Percentiles rank a stretch among this genome's conserved stretches.
These are phyloP conservation scores for Plasmodium berghei DNA, from an alignment of 169 alveolate genomes.

Conservation along the genomic window DNA sequence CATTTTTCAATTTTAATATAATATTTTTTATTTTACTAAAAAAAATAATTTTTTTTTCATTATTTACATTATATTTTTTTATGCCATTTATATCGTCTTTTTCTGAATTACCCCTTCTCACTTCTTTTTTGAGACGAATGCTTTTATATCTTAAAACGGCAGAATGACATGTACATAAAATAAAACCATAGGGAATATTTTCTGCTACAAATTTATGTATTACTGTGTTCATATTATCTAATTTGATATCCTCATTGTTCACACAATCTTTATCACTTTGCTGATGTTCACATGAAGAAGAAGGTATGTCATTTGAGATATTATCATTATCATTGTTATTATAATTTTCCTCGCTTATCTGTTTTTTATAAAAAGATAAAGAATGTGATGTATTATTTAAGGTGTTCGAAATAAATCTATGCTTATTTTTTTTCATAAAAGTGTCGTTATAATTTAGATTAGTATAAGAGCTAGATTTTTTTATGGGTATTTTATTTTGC, in stretches of 20 bases:
- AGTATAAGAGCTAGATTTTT: too few species aligned
- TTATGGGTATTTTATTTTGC: too few species aligned
- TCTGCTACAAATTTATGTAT: conserved; percentile 5
- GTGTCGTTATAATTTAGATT: too few species aligned
- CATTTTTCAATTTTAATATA: conserved; percentile 3
- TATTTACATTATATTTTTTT: background rate
- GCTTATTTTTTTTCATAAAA: too few species aligned
- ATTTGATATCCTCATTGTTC: too few species aligned
- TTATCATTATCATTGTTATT: background rate
- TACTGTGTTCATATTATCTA: background rate
- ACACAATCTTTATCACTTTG: background rate
- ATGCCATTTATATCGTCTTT: background rate
- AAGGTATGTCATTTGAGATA: background rate
- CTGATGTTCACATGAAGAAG: background rate
- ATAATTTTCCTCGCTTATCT: background rate
- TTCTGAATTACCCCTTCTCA: background rate
- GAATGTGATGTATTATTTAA: too few species aligned
- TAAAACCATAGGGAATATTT: conserved; percentile 15
- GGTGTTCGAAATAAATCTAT: too few species aligned
- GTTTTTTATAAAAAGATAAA: too few species aligned
- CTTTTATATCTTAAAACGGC: conserved; percentile 17
- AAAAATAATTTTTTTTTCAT: background rate
- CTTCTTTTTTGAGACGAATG: conserved; percentile 15
- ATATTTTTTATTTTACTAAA: background rate
- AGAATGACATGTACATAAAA: conserved; percentile 25